These are phyloP conservation scores for Kodamaea derodonti DNA, from an alignment of 1,139 yeast genomes.

Conservation along the genomic window DNA sequence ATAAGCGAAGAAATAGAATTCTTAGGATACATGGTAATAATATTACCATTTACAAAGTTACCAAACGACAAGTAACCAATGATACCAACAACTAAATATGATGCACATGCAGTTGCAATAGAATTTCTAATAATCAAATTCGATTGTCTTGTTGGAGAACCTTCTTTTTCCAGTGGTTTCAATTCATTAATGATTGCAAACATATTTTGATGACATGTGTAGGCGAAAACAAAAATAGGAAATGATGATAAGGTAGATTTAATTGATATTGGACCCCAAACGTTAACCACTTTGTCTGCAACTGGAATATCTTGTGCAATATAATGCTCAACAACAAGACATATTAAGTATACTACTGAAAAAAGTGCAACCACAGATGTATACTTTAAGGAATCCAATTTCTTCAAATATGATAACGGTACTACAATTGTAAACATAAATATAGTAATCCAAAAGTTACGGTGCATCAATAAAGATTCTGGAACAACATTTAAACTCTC, in stretches of 20 bases:
- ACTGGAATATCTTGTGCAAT: conserved; percentile 33
- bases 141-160: conserved; percentile 51
- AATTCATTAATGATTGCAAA: conserved; percentile 85
- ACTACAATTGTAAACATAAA: conserved; percentile 56
- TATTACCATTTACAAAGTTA: conserved; percentile 60
- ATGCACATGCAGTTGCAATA: conserved; percentile 56
- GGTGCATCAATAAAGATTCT: conserved; percentile 29
- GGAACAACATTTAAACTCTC: conserved; percentile 33
- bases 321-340: conserved; percentile 69
- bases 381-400: conserved; percentile 79
- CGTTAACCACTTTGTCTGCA: conserved; percentile 21
- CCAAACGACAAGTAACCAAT: conserved; percentile 90
- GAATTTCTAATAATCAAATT: conserved; percentile 54
- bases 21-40: conserved; percentile 66
- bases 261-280: conserved; percentile 38
- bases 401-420: conserved; percentile 73
- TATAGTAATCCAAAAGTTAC: conserved; percentile 68
- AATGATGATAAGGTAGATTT: conserved; percentile 48
- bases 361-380: conserved; percentile 81
- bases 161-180: conserved; percentile 23
- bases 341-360: conserved; percentile 73
- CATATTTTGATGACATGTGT: conserved; percentile 93
- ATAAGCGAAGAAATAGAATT: conserved; percentile 54
- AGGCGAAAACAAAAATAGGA: conserved; percentile 92
- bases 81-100: conserved; percentile 70